phyloP scores from a whole-genome alignment of 108 stramenopile genomes.

The Nitzschia putrida region DNA sequence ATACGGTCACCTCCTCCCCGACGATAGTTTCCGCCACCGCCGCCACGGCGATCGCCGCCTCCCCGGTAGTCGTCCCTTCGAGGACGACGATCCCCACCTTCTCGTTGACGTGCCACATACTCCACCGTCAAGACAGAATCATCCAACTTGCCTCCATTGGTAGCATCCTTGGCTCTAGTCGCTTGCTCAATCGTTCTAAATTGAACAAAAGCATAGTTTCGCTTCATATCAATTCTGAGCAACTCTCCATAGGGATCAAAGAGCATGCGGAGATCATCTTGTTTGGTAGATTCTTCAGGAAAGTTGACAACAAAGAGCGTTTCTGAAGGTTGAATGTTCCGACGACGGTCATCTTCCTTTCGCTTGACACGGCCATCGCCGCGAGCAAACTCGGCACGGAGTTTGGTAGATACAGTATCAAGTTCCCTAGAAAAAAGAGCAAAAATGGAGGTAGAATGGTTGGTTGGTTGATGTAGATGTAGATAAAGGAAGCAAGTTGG shows the following conservation, averaged over 20 bases:
- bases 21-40: constrained; percentile 5
- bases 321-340: constrained; percentile 73
- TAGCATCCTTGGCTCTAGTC: constrained; percentile 71
- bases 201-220: constrained; percentile 92
- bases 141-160: constrained; percentile 86
- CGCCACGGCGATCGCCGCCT: constrained; percentile 37
- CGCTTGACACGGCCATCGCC: constrained; percentile 88
- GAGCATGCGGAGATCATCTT: constrained; percentile 83
- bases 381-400: constrained; percentile 85
- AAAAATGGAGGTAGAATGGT: not conserved
- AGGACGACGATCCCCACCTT: constrained; percentile 28
- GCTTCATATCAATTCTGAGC: constrained; percentile 86
- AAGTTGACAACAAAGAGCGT: constrained; percentile 72
- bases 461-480: constrained; percentile 1
- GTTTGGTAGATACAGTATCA: constrained; percentile 62
- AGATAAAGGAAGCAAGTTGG: constrained; percentile 1
- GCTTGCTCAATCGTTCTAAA: constrained; percentile 80
- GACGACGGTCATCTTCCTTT: constrained; percentile 89
- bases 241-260: constrained; percentile 77
- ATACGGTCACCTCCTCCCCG: constrained; percentile 50
- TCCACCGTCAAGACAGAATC: constrained; percentile 84
- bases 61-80: constrained; percentile 39
- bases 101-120: constrained; percentile 72
- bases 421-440: constrained; percentile 53
- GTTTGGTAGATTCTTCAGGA: constrained; percentile 82